Evolutionary conservation across 2,329 filamentous ascomycete species (phyloP).

Genomic region (Harringtonia lauricola): DNA sequence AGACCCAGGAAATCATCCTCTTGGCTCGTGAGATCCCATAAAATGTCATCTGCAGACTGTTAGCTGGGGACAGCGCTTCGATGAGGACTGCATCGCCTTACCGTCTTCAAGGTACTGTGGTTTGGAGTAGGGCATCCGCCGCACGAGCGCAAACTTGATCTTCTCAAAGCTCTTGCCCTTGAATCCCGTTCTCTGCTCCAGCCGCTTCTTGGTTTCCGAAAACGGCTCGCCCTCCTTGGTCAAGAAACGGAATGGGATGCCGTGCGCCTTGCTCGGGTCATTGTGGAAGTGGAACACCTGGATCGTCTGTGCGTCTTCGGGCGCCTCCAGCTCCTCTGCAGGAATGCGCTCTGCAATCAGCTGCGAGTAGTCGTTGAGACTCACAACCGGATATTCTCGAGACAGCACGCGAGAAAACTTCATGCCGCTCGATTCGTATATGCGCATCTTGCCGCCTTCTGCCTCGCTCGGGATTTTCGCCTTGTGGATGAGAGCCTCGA

Average conservation of each 20-base stretch:
- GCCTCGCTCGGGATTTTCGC: conserved; percentile 64
- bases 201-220: conserved; percentile 83
- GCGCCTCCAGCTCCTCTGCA: conserved; percentile 52
- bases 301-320: conserved; percentile 48
- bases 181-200: conserved; percentile 84
- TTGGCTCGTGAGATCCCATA: conserved; percentile 38
- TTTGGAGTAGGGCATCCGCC: conserved; percentile 61
- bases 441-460: conserved; percentile 57
- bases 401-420: conserved; percentile 74
- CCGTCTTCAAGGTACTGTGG: conserved; percentile 80
- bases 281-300: conserved; percentile 88
- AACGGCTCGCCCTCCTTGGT: conserved; percentile 80
- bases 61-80: conserved; percentile 15
- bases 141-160: conserved; percentile 85
- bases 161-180: conserved; percentile 98
- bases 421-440: conserved; percentile 74
- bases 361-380: conserved; percentile 75
- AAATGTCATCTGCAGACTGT: conserved; percentile 40
- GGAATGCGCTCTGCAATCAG: conserved; percentile 76
- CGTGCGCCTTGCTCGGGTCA: conserved; percentile 73
- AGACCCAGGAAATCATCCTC: conserved; percentile 54
- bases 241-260: conserved; percentile 84
- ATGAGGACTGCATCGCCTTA: too few relatives aligned
- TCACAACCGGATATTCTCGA: conserved; percentile 61
- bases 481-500: conserved; percentile 69